Evolutionary conservation across 1,139 yeast species (phyloP).

Genomic region (Candida tetrigidarum): DNA sequence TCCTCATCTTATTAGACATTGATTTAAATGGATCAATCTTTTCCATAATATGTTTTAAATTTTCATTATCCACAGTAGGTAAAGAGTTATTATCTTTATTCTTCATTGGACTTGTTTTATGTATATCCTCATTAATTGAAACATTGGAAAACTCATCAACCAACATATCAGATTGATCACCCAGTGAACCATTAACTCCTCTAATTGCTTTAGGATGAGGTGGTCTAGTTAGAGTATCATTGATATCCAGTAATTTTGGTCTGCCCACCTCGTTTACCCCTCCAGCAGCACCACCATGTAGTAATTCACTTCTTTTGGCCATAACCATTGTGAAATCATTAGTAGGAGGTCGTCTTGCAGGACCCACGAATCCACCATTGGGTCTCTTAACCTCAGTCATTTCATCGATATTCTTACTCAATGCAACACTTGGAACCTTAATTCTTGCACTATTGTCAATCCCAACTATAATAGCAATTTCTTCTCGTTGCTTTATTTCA

Average conservation of each 20-base stretch:
- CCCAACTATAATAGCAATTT: conserved; percentile 38
- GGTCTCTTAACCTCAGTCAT: conserved; percentile 31
- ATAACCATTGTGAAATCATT: conserved; percentile 43
- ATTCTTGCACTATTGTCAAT: conserved; percentile 31
- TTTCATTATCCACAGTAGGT: conserved; percentile 16
- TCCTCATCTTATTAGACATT: conserved; percentile 36
- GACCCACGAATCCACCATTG: conserved; percentile 25
- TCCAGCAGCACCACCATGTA: too few species aligned
- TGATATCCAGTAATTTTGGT: conserved; percentile 1
- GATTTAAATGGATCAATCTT: conserved; percentile 46
- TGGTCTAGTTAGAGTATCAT: conserved; percentile 1
- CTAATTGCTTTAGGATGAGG: not conserved
- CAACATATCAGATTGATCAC: conserved; percentile 17
- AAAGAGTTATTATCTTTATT: not conserved
- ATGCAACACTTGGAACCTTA: conserved; percentile 11
- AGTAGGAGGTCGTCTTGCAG: conserved; percentile 26
- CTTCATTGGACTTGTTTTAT: conserved; percentile 10
- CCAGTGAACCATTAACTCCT: too few species aligned
- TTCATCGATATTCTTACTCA: conserved; percentile 26
- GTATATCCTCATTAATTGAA: conserved; percentile 22
- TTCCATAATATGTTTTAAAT: conserved; percentile 40
- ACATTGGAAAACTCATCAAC: conserved; percentile 46
- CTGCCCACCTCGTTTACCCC: not conserved
- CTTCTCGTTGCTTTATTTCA: conserved; percentile 32
- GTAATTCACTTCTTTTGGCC: conserved; percentile 22